Base-by-base conservation (phyloP, 129 eudicot genomes). In the Calendula officinalis region DNA sequence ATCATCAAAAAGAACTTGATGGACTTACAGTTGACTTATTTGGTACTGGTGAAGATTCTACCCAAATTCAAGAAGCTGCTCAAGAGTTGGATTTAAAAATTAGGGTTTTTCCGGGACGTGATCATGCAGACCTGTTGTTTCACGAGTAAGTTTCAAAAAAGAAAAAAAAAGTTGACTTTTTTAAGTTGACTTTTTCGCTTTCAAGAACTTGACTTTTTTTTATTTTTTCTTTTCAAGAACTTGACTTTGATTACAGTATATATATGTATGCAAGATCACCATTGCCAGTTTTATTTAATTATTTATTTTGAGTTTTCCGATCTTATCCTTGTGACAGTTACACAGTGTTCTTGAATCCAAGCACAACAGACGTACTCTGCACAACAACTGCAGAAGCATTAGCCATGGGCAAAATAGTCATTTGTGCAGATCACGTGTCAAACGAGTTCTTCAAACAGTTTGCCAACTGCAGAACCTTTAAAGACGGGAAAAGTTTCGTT, bases 321-420 rank as follows among this genome's bases (percentile, higher is more conserved):
- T 40, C 8, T 40, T 27, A 44, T 7, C 43, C 50, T 1, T 30
- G 22, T 56, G 56, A 45, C 84, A 92, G 98, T 67, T 92, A 92
- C 61, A 92, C 88, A 76, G 96, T 92, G 79, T 85, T 92, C 78
- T 56, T 92, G 52, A 92, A 92, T 60, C 98, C 98, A 58, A 92
- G 98, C 86, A 92, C 98, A 13, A 88, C 98, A 7, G 98, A 92
- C 46, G 98, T 91, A 9, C 85, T 92, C 58, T 92, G 98, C 64
- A 92, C 98, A 46, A 85, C 98, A 44, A 82, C 91, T 5, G 98
- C 96, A 5, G 98, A 92, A 76, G 98, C 96, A 49, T 56, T 92
- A 30, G 98, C 98, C 4, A 92, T 85, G 98, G 98, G 98, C 72
- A 88, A 92, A 72, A 88, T 92, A 52, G 96, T 92, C 16, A 75